These are phyloP conservation scores for Globisporangium yorkense DNA, from an alignment of 352 stramenopile species.

Conservation along the genomic window DNA sequence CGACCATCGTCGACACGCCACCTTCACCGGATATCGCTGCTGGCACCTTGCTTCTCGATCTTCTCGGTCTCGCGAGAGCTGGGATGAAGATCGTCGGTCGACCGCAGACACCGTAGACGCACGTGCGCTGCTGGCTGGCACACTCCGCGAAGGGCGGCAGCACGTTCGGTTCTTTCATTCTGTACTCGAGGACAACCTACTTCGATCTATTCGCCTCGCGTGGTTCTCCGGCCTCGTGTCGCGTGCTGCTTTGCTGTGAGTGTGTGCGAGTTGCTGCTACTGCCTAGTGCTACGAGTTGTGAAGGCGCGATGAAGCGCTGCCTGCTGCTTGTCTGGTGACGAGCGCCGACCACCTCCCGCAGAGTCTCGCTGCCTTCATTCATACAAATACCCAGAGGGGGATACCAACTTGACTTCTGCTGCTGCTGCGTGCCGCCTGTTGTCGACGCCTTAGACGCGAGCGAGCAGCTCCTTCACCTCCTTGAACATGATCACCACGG, in stretches of 20 bases:
- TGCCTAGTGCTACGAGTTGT: neutral
- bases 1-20: neutral
- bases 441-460: neutral
- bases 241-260: neutral
- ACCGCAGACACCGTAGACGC: neutral
- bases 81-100: neutral
- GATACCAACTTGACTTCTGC: neutral
- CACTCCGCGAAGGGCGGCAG: too few relatives aligned
- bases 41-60: neutral
- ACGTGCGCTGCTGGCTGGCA: neutral
- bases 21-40: too few relatives aligned
- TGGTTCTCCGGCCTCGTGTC: neutral
- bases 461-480: conserved; percentile 40
- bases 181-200: neutral
- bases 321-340: neutral
- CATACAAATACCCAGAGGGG: neutral
- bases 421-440: neutral
- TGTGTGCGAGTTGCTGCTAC: neutral
- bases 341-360: neutral
- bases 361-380: neutral
- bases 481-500: conserved; percentile 82
- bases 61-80: too few relatives aligned
- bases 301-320: neutral
- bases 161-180: neutral
- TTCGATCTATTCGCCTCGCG: neutral